Evolutionary conservation across 306 rosid genomes (phyloP).

Genomic region (Pterocarpus santalinus): DNA sequence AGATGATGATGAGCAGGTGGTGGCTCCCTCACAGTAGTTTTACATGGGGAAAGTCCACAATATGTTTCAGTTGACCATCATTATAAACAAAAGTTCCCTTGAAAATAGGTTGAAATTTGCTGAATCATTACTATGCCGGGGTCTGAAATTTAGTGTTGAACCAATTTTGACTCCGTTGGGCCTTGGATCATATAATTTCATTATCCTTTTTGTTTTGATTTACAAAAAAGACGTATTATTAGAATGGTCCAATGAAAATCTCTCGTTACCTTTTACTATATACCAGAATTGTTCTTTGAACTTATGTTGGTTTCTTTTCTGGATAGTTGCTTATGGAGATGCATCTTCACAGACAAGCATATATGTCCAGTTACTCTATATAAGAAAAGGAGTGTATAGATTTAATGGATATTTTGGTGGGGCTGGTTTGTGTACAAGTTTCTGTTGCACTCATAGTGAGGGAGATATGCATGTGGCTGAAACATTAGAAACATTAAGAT

Average conservation of each 20-base stretch:
- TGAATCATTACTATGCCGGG: conserved; percentile 43
- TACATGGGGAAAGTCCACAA: conserved; percentile 1
- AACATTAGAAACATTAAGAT: no score
- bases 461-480: no score
- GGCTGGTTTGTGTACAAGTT: no score
- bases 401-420: background rate
- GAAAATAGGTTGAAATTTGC: conserved; percentile 42
- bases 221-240: conserved; percentile 23
- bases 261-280: conserved; percentile 5
- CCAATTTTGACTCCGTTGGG: conserved; percentile 54
- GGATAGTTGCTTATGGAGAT: background rate
- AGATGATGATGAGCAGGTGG: conserved; percentile 75
- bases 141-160: conserved; percentile 47
- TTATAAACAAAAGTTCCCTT: conserved; percentile 16
- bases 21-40: conserved; percentile 55
- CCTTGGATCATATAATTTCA: conserved; percentile 12
- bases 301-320: background rate
- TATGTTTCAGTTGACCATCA: conserved; percentile 36
- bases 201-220: conserved; percentile 13
- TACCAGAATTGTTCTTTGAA: conserved; percentile 11
- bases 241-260: conserved; percentile 13
- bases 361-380: no score
- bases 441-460: no score
- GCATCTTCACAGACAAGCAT: background rate
- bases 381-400: background rate